Evolutionary conservation across 805 yeast species (phyloP).

Genomic region (Teunomyces barrocoloradensis): DNA sequence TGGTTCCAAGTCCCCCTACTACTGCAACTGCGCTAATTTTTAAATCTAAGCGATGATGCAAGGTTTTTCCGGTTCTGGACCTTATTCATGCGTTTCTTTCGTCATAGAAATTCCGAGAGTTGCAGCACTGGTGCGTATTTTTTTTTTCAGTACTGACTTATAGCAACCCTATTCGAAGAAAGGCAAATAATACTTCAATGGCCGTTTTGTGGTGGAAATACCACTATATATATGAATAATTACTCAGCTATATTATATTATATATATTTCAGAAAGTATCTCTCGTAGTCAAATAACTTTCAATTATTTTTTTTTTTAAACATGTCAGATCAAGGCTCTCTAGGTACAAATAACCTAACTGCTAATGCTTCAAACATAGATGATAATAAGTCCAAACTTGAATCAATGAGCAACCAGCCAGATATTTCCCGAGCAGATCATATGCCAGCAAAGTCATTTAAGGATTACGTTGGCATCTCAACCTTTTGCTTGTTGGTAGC

Average conservation of each 20-base stretch:
- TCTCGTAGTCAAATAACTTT: no score
- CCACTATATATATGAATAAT: no score
- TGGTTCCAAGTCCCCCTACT: no score
- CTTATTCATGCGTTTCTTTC: background rate
- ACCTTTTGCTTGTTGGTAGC: constrained; percentile 56
- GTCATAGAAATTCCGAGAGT: background rate
- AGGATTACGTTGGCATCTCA: constrained; percentile 34
- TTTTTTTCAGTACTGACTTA: background rate
- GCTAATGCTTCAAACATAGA: background rate
- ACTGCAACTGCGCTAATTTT: no score
- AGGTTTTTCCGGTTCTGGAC: background rate
- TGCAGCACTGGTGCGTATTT: background rate
- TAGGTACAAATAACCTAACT: background rate
- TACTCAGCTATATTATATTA: no score
- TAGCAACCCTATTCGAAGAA: background rate
- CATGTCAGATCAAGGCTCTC: background rate
- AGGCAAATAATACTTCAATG: no score
- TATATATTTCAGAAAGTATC: no score
- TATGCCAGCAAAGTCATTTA: constrained; percentile 30
- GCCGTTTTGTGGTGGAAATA: no score
- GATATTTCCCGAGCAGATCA: constrained; percentile 2
- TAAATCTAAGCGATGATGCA: background rate
- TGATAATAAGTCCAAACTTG: background rate
- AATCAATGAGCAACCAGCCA: background rate
- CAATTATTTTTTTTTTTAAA: background rate